Base-by-base conservation (phyloP, 371 early-diverging fungal species). In the Mortierella sp. region DNA sequence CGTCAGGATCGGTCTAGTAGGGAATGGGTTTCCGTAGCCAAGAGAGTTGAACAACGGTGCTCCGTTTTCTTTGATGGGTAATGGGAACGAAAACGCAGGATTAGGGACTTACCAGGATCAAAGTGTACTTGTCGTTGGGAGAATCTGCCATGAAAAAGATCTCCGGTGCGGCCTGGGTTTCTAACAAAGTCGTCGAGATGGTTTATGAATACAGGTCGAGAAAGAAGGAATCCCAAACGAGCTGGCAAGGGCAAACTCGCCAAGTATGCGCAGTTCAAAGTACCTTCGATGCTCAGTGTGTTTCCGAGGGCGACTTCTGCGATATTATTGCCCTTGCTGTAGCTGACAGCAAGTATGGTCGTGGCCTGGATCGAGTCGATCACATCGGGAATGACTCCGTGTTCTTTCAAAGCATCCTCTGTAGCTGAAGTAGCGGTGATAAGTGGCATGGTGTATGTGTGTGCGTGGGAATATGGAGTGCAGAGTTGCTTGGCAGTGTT, bases 1-100 rank as follows among this genome's bases (percentile, higher is more conserved):
- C 91, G 81, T 91, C 91, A 10, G 89, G 90, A 70, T 91, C 90
- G 9, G 82, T 71, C 88, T 23, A 24, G 38, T 23, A 54, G 54
- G 23, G 13, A 41, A 42, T 10, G 24, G n/a, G n/a, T n/a, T n/a
- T n/a, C n/a, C n/a, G n/a, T 21, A 23, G 47, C 13, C 39, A 28
- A 55, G 19, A 2, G 2, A 43, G 14, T 28, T 18, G 21, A 41
- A 18, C n/a, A 13, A 24, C 39, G 21, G 43, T 14, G 16, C 24
- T 16, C 23, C 23, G 30, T 3, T 30, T 38, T 47, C 27, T 12
- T 54, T 13, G 2, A n/a, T 26, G 16, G 34, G 34, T 23, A 41
- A 51, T 18, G 14, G 8, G 9, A 3, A 8, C 19, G 4, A 47
- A 47, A 8, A 5, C 5, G 16, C 19, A 3, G 5, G 45, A 43